A percentile compares a stretch with the other conserved stretches of the same genome.
phyloP scores from a whole-genome alignment of 2,329 filamentous ascomycete genomes.

The Phyllosticta citrichinensis region DNA sequence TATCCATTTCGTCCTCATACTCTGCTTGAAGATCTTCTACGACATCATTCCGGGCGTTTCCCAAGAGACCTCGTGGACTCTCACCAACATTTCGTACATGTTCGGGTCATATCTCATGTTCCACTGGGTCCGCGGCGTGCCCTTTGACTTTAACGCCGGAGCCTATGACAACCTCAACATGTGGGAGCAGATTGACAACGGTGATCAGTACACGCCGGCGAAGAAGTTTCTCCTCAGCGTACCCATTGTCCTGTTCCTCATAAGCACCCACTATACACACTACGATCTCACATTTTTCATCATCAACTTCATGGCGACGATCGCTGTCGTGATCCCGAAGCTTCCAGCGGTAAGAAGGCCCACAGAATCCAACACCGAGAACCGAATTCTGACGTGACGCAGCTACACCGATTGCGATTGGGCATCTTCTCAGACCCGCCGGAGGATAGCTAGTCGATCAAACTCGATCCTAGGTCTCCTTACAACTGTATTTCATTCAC shows the following conservation, averaged over 20 bases:
- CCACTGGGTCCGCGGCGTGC: conserved; percentile 94
- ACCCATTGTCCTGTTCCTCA: conserved; percentile 84
- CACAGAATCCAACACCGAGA: not conserved
- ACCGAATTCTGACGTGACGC: not conserved
- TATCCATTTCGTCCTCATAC: conserved; percentile 90
- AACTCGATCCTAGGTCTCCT: conserved; percentile 6
- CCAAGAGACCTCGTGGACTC: conserved; percentile 96
- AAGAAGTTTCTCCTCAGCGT: conserved; percentile 97
- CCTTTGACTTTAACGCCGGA: conserved; percentile 97
- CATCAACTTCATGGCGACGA: conserved; percentile 88
- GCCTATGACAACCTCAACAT: conserved; percentile 99
- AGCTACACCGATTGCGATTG: conserved; percentile 31
- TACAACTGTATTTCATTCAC: conserved; percentile 8
- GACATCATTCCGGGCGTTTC: conserved; percentile 93
- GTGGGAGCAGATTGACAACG: conserved; percentile 99
- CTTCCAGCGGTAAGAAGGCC: conserved; percentile 70
- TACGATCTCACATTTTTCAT: conserved; percentile 96
- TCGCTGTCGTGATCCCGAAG: conserved; percentile 93
- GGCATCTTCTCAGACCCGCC: conserved; percentile 29
- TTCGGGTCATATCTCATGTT: conserved; percentile 99
- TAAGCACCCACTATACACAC: conserved; percentile 98
- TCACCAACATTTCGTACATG: conserved; percentile 99
- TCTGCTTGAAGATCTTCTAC: conserved; percentile 88
- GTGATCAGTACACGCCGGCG: conserved; percentile 94
- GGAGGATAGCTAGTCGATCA: conserved; percentile 17